Evolutionary conservation across 345 rosid species (phyloP).

Genomic region (Camelina hispida): DNA sequence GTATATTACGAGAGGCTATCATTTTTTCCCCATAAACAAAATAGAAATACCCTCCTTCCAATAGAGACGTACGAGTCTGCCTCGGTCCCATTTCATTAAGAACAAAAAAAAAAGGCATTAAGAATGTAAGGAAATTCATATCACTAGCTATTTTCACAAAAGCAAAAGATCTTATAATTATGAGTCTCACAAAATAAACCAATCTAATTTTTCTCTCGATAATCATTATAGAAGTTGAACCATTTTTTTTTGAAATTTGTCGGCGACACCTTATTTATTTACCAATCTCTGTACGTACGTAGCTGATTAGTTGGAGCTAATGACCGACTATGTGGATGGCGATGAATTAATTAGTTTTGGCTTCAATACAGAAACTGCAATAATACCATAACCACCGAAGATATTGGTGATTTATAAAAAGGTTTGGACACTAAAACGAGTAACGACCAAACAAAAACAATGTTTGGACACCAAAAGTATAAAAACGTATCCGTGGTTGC

Average conservation of each 20-base stretch:
- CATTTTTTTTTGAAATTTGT: slow-evolving; percentile 8
- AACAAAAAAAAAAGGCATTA: neutral
- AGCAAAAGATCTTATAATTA: neutral
- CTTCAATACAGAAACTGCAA: neutral
- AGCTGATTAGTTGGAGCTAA: slow-evolving; percentile 4
- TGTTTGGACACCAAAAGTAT: neutral
- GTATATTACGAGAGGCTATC: slow-evolving; percentile 1
- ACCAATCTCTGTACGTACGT: neutral
- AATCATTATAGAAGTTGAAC: neutral
- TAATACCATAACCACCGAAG: slow-evolving; percentile 25
- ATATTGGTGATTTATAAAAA: slow-evolving; percentile 8
- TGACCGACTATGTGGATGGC: slow-evolving; percentile 4
- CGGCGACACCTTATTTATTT: slow-evolving; percentile 12
- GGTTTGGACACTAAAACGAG: neutral
- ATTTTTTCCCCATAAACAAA: neutral
- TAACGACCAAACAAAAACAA: neutral
- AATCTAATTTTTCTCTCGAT: neutral
- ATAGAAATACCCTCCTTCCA: neutral
- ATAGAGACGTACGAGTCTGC: neutral
- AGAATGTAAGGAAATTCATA: neutral
- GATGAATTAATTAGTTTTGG: neutral
- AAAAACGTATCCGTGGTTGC: slow-evolving; percentile 25
- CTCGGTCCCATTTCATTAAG: neutral
- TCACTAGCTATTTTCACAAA: neutral
- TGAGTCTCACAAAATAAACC: neutral